phyloP scores from a whole-genome alignment of 441 rosid species.

The Eutrema salsugineum region DNA sequence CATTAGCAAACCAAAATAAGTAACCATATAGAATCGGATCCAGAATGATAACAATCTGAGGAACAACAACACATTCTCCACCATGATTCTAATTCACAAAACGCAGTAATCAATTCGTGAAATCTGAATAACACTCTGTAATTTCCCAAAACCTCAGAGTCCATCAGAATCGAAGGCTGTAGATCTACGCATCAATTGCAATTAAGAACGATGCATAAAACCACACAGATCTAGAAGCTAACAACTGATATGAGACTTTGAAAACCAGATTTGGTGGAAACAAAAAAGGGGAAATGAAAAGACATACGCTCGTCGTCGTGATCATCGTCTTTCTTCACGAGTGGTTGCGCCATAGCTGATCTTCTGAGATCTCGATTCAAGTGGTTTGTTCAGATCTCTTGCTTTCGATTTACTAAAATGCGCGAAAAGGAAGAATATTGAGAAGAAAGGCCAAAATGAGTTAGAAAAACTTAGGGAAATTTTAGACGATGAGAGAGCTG shows the following conservation, averaged over 20 bases:
- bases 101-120: neutral
- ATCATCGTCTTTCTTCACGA: constrained; percentile 97
- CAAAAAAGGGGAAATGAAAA: neutral
- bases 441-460: neutral
- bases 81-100: neutral
- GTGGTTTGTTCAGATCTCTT: neutral
- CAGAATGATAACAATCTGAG: neutral
- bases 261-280: constrained; percentile 6
- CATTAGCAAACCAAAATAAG: neutral
- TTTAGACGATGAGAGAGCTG: neutral
- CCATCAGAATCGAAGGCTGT: neutral
- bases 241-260: constrained; percentile 22
- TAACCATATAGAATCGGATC: neutral
- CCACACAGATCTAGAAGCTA: constrained; percentile 49
- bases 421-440: neutral
- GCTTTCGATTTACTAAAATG: neutral
- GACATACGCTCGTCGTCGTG: constrained; percentile 90
- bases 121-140: neutral
- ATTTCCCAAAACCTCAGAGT: neutral
- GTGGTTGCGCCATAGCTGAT: constrained; percentile 84
- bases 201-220: neutral
- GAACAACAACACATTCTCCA: neutral
- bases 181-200: neutral
- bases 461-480: neutral
- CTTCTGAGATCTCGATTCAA: constrained; percentile 4